Percentiles rank a stretch among this genome's conserved stretches.
These are phyloP conservation scores for Acidomyces sp. DNA, from an alignment of 495 filamentous ascomycete genomes.

Conservation along the genomic window DNA sequence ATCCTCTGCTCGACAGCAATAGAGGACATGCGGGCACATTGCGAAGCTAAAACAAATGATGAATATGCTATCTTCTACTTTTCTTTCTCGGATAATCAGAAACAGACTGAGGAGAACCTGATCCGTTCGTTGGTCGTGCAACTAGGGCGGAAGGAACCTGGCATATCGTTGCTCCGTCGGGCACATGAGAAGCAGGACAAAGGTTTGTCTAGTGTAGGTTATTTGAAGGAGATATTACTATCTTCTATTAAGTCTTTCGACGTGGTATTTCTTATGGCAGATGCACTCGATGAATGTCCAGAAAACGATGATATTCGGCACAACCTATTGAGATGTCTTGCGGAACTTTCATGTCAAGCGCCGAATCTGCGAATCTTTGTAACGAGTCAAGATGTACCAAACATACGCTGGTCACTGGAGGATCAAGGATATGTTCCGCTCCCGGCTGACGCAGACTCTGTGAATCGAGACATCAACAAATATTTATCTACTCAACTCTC, in stretches of 20 bases:
- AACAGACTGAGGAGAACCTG: conserved; percentile 11
- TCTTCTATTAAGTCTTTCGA: conserved; percentile 1
- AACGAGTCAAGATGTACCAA: conserved; percentile 18
- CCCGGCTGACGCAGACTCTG: neutral
- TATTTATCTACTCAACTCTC: conserved; percentile 16
- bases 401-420: conserved; percentile 13
- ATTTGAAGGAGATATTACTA: conserved; percentile 11
- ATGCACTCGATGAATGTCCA: conserved; percentile 23
- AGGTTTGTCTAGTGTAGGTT: conserved; percentile 4
- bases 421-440: neutral
- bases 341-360: conserved; percentile 1
- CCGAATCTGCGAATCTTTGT: conserved; percentile 14
- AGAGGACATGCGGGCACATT: conserved; percentile 13
- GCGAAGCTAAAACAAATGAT: conserved; percentile 1
- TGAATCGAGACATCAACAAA: conserved; percentile 18
- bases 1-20: conserved; percentile 17
- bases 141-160: conserved; percentile 10
- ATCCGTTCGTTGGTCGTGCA: conserved; percentile 15
- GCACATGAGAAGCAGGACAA: conserved; percentile 8
- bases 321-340: conserved; percentile 4
- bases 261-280: conserved; percentile 13
- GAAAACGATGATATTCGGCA: conserved; percentile 7
- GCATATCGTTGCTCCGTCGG: conserved; percentile 9
- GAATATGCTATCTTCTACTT: conserved; percentile 17
- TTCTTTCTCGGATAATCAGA: conserved; percentile 14